These are phyloP conservation scores for Udeniomyces megalosporus DNA, from an alignment of 768 basidiomycete species.

Conservation along the genomic window DNA sequence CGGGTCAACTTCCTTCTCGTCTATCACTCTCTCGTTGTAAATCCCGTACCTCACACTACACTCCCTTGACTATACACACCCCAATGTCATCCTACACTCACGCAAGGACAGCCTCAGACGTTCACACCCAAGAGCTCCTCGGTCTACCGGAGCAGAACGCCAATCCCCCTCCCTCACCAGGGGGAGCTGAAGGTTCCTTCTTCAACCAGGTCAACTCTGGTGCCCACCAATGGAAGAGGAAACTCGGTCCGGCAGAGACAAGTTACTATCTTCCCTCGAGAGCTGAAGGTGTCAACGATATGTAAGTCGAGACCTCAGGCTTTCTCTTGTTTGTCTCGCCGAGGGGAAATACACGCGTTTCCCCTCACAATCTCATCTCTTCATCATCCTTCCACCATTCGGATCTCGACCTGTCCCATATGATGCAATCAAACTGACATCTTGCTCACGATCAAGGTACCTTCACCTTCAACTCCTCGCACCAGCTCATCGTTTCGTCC, in stretches of 20 bases:
- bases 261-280: slow-evolving; percentile 67
- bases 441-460: slow-evolving; percentile 40
- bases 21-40: neutral
- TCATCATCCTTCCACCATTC: neutral
- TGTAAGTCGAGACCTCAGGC: slow-evolving; percentile 36
- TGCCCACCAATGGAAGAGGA: slow-evolving; percentile 8
- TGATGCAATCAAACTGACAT: neutral
- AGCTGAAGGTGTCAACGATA: slow-evolving; percentile 63
- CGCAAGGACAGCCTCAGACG: slow-evolving; percentile 12
- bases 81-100: slow-evolving; percentile 11
- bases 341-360: no score
- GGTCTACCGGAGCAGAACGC: slow-evolving; percentile 1
- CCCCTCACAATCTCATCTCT: neutral
- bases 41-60: neutral
- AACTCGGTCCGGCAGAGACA: slow-evolving; percentile 54
- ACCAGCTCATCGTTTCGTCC: slow-evolving; percentile 33
- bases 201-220: neutral
- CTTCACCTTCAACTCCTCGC: slow-evolving; percentile 54
- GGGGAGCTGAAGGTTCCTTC: neutral
- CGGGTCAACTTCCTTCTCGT: no score
- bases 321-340: neutral
- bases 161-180: slow-evolving; percentile 12
- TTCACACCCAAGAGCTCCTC: slow-evolving; percentile 11
- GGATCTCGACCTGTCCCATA: no score
- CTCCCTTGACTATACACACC: neutral